These are phyloP conservation scores for Pterocarpus santalinus DNA, from an alignment of 306 rosid species.

Conservation along the genomic window DNA sequence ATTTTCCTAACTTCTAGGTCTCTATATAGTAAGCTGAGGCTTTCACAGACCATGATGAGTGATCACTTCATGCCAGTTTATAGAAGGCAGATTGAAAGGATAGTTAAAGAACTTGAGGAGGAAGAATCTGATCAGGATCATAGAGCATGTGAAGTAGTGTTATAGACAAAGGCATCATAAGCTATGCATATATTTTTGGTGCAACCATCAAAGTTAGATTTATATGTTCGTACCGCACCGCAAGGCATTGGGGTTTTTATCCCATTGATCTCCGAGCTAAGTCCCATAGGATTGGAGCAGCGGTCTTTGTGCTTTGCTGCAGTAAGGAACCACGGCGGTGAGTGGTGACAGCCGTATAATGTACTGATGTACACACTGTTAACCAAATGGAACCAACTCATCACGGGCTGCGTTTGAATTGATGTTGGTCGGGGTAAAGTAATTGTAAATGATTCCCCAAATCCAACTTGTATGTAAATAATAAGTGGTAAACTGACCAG, in stretches of 20 bases:
- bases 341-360: too few relatives aligned
- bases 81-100: slow-evolving; percentile 82
- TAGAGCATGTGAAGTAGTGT: slow-evolving; percentile 41
- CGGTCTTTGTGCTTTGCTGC: slow-evolving; percentile 48
- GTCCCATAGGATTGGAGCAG: slow-evolving; percentile 20
- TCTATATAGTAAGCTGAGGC: slow-evolving; percentile 81
- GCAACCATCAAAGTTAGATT: slow-evolving; percentile 25
- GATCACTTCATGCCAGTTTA: slow-evolving; percentile 97
- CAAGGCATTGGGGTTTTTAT: slow-evolving; percentile 48
- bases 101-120: slow-evolving; percentile 71
- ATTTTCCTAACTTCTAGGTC: slow-evolving; percentile 85
- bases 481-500: too few relatives aligned
- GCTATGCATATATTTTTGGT: too few relatives aligned
- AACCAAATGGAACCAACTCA: slow-evolving; percentile 34
- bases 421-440: too few relatives aligned
- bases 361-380: slow-evolving; percentile 1
- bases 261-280: slow-evolving; percentile 47
- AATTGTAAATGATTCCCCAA: too few relatives aligned
- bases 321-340: not conserved
- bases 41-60: slow-evolving; percentile 92
- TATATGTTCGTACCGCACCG: slow-evolving; percentile 32
- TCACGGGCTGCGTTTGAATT: not conserved
- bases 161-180: slow-evolving; percentile 43
- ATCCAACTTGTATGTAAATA: too few relatives aligned
- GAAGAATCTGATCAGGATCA: slow-evolving; percentile 59